Conservation (phyloP, 1,139 yeast genomes). For the Geotrichum cucujoidarum region DNA sequence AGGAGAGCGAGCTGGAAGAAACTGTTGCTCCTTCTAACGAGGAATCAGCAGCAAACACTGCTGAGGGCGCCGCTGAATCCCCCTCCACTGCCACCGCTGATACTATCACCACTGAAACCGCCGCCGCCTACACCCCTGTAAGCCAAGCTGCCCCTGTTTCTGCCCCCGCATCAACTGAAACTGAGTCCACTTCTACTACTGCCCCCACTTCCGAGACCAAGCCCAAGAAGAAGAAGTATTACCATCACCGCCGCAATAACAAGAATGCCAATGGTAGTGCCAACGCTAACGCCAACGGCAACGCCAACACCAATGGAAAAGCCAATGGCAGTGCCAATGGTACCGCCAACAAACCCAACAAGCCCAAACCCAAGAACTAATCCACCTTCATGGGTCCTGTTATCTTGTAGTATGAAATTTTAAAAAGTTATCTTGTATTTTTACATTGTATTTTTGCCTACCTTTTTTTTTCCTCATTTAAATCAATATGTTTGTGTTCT, state of each 20-base stretch:
- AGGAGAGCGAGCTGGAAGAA: constrained; percentile 18
- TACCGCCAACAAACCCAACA: not conserved
- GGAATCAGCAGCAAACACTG: not conserved
- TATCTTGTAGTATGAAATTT: not conserved
- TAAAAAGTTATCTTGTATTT: constrained; percentile 3
- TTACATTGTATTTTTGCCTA: not conserved
- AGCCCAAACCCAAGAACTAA: not conserved
- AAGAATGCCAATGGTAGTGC: not conserved
- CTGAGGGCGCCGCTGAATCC: constrained; percentile 1
- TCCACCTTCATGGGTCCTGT: not conserved
- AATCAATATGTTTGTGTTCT: constrained; percentile 28
- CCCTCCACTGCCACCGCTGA: not conserved
- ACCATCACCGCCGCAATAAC: constrained; percentile 3
- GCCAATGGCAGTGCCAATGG: constrained; percentile 1
- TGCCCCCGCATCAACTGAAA: not conserved
- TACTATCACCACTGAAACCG: not conserved
- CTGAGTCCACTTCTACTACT: not conserved
- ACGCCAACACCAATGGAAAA: not conserved
- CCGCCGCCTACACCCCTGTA: not conserved
- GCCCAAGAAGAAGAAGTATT: constrained; percentile 3
- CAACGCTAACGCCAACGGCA: not conserved
- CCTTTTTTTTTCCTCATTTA: not conserved
- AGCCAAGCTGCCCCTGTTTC: no score
- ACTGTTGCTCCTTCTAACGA: not conserved
- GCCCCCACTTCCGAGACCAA: constrained; percentile 5